These are phyloP conservation scores for Phytopythium oedochilum DNA, from an alignment of 352 stramenopile genomes.

Conservation along the genomic window DNA sequence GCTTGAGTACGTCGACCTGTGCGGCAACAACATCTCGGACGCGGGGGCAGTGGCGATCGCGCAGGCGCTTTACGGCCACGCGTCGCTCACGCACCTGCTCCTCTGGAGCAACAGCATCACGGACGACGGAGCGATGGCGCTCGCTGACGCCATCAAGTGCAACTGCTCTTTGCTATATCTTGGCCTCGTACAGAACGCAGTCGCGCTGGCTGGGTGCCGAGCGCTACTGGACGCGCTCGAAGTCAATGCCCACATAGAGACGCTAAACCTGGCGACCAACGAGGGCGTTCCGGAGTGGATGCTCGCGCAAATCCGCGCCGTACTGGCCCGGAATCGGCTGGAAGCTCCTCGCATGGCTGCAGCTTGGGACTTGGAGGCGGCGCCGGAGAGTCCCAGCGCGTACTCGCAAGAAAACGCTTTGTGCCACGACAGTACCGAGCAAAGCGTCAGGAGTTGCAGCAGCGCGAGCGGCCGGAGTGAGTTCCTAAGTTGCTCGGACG, in stretches of 20 bases:
- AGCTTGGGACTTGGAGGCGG: neutral
- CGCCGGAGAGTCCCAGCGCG: neutral
- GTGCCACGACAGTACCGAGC: slow-evolving; percentile 16
- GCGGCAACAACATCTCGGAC: slow-evolving; percentile 67
- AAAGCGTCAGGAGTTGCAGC: slow-evolving; percentile 8
- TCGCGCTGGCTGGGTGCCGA: slow-evolving; percentile 35
- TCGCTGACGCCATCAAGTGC: slow-evolving; percentile 57
- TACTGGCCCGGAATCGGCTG: slow-evolving; percentile 52
- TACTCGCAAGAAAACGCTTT: slow-evolving; percentile 12
- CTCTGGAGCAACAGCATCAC: slow-evolving; percentile 63
- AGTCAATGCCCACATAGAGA: slow-evolving; percentile 63
- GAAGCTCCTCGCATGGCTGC: slow-evolving; percentile 17
- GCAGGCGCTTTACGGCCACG: slow-evolving; percentile 66
- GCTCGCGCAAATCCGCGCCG: slow-evolving; percentile 37
- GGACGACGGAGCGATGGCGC: slow-evolving; percentile 33
- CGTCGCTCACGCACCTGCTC: slow-evolving; percentile 50
- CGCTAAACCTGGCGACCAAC: slow-evolving; percentile 54
- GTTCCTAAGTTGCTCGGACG: slow-evolving; percentile 54
- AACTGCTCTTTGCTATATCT: slow-evolving; percentile 62
- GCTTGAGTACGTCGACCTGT: slow-evolving; percentile 62
- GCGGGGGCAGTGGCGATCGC: slow-evolving; percentile 49
- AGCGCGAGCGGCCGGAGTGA: slow-evolving; percentile 39
- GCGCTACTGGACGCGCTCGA: slow-evolving; percentile 56
- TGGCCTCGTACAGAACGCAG: slow-evolving; percentile 54
- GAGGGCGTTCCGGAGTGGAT: slow-evolving; percentile 28